Evolutionary conservation across 2,329 filamentous ascomycete genomes (phyloP).

Genomic region (Phialocephala sp.): DNA sequence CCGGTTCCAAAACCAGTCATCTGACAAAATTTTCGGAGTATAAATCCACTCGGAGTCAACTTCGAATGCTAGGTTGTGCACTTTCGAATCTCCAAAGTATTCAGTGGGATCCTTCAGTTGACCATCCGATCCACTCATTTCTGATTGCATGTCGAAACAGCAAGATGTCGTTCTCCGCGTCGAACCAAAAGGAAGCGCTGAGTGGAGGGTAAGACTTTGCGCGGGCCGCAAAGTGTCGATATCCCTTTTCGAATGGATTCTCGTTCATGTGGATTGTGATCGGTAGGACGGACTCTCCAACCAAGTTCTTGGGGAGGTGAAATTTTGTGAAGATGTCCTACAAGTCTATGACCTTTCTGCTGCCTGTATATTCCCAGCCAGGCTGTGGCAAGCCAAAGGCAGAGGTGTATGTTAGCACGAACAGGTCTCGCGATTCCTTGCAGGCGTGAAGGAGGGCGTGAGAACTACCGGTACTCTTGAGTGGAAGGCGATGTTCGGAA

Average conservation of each 20-base stretch:
- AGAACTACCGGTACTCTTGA: neutral
- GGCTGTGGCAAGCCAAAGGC: neutral
- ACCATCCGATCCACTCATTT: constrained; percentile 1
- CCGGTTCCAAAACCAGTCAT: constrained; percentile 4
- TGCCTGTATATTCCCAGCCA: neutral
- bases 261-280: constrained; percentile 2
- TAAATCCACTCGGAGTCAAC: neutral
- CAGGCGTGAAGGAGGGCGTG: neutral
- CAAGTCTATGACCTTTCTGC: neutral
- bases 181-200: neutral
- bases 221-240: neutral
- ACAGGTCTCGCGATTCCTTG: neutral
- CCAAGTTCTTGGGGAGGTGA: neutral
- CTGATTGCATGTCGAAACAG: neutral
- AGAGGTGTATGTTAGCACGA: neutral
- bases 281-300: neutral
- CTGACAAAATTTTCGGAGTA: neutral
- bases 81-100: neutral
- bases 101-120: neutral
- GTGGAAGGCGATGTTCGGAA: neutral
- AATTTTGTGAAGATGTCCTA: neutral
- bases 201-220: neutral
- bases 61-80: neutral
- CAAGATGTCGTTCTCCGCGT: neutral
- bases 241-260: neutral